Evolutionary conservation across 192 early-diverging fungal genomes (phyloP).

Genomic region (Hyaloraphidium curvatum): DNA sequence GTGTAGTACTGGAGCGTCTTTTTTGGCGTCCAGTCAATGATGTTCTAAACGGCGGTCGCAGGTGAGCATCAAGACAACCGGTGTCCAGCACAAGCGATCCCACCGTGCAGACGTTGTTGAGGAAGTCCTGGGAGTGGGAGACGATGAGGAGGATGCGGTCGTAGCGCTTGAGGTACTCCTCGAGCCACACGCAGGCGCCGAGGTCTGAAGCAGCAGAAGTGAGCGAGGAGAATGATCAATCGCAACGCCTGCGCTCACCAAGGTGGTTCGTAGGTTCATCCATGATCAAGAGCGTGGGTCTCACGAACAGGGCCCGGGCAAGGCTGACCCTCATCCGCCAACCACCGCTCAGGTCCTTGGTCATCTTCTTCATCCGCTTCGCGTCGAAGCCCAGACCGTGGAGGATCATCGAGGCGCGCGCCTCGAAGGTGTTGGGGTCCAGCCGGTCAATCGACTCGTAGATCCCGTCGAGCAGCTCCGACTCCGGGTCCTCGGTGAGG

Average conservation of each 20-base stretch:
- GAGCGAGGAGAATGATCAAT: slow-evolving; percentile 1
- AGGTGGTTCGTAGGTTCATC: slow-evolving; percentile 29
- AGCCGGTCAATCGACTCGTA: slow-evolving; percentile 90
- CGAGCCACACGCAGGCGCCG: slow-evolving; percentile 72
- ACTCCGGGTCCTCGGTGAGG: slow-evolving; percentile 59
- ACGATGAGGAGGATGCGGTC: slow-evolving; percentile 70
- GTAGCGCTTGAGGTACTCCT: slow-evolving; percentile 59
- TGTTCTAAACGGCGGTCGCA: too few species aligned
- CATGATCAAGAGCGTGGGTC: slow-evolving; percentile 46
- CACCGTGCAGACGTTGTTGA: slow-evolving; percentile 87
- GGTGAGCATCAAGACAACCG: too few species aligned
- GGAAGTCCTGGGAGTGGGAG: slow-evolving; percentile 90
- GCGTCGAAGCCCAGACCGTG: slow-evolving; percentile 85
- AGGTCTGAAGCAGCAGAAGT: slow-evolving; percentile 23
- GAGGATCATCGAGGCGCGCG: slow-evolving; percentile 74
- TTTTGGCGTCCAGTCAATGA: slow-evolving; percentile 73
- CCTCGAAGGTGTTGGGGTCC: slow-evolving; percentile 85
- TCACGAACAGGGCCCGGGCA: slow-evolving; percentile 89
- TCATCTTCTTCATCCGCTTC: slow-evolving; percentile 72
- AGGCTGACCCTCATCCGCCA: slow-evolving; percentile 99
- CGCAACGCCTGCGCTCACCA: slow-evolving; percentile 31
- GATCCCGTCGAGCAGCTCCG: slow-evolving; percentile 68
- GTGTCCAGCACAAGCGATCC: too few species aligned
- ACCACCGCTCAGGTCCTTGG: slow-evolving; percentile 96
- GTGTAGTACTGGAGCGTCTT: slow-evolving; percentile 73